These are phyloP conservation scores for Xylariomycetidae sp. DNA, from an alignment of 2,329 filamentous ascomycete species.

Conservation along the genomic window DNA sequence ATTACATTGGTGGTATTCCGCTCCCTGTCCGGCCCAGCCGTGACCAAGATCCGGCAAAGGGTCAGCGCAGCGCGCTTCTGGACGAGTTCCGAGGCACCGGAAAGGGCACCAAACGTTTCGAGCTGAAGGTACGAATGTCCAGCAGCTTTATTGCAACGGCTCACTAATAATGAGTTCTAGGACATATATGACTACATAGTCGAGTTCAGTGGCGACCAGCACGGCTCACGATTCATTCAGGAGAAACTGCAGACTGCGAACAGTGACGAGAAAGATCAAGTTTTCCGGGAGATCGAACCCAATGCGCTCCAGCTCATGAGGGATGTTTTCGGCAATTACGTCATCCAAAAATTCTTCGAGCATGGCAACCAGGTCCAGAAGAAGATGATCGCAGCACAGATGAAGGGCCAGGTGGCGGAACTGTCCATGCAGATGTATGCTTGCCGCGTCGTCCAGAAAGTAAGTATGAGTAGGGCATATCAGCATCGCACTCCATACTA, in stretches of 20 bases:
- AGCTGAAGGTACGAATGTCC: slow-evolving; percentile 57
- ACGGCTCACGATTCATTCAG: slow-evolving; percentile 93
- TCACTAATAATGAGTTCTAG: slow-evolving; percentile 27
- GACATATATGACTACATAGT: slow-evolving; percentile 85
- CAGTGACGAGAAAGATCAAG: slow-evolving; percentile 87
- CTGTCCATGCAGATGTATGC: slow-evolving; percentile 87
- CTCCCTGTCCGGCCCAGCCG: slow-evolving; percentile 35
- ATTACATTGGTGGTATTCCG: slow-evolving; percentile 19
- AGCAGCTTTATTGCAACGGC: background rate
- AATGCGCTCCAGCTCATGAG: slow-evolving; percentile 88
- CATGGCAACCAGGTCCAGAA: slow-evolving; percentile 94
- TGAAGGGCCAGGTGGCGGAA: slow-evolving; percentile 77
- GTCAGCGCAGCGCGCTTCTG: slow-evolving; percentile 64
- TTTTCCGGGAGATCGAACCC: slow-evolving; percentile 80
- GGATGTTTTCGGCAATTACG: slow-evolving; percentile 96
- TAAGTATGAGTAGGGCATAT: slow-evolving; percentile 31
- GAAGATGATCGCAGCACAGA: slow-evolving; percentile 74
- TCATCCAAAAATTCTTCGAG: slow-evolving; percentile 96
- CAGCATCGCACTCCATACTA: slow-evolving; percentile 9
- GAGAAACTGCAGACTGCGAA: slow-evolving; percentile 87
- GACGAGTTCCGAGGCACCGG: slow-evolving; percentile 73
- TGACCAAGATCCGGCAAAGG: slow-evolving; percentile 53
- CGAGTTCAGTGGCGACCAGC: slow-evolving; percentile 92
- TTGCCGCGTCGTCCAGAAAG: slow-evolving; percentile 93
- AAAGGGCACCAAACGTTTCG: slow-evolving; percentile 68